Evolutionary conservation across 306 rosid genomes (phyloP).

Genomic region (Argentina anserina): DNA sequence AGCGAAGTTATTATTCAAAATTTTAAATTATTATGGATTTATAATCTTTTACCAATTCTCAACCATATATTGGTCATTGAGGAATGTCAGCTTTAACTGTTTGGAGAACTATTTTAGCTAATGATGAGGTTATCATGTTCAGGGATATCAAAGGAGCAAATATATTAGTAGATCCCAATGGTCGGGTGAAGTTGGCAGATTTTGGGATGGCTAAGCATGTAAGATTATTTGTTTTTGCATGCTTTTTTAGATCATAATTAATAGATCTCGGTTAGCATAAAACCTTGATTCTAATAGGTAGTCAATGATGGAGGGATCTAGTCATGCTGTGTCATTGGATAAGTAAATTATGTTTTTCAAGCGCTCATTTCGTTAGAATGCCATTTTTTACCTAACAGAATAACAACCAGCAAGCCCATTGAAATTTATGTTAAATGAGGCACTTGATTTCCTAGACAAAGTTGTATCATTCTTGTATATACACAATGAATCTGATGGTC

Average conservation of each 20-base stretch:
- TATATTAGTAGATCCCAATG: conserved; percentile 82
- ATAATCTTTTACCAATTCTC: background rate
- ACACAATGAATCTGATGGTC: background rate
- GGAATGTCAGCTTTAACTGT: background rate
- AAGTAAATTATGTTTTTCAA: background rate
- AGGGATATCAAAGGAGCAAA: conserved; percentile 99
- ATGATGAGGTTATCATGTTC: conserved; percentile 19
- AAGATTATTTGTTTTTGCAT: background rate
- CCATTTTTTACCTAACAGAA: background rate
- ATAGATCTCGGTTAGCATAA: background rate
- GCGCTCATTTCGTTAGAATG: background rate
- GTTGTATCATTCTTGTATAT: background rate
- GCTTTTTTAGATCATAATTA: background rate
- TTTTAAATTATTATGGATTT: background rate
- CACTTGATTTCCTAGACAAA: conserved; percentile 1
- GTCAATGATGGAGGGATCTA: background rate
- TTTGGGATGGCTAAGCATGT: conserved; percentile 95
- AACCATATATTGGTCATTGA: conserved; percentile 6
- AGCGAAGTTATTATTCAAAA: conserved; percentile 14
- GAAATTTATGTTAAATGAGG: background rate
- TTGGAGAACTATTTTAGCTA: conserved; percentile 4
- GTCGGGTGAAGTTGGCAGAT: conserved; percentile 89
- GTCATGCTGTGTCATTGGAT: background rate
- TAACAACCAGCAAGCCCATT: background rate
- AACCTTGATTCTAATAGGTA: background rate